Base-by-base conservation (phyloP, 208 protist species). In the Leishmania amazonensis region DNA sequence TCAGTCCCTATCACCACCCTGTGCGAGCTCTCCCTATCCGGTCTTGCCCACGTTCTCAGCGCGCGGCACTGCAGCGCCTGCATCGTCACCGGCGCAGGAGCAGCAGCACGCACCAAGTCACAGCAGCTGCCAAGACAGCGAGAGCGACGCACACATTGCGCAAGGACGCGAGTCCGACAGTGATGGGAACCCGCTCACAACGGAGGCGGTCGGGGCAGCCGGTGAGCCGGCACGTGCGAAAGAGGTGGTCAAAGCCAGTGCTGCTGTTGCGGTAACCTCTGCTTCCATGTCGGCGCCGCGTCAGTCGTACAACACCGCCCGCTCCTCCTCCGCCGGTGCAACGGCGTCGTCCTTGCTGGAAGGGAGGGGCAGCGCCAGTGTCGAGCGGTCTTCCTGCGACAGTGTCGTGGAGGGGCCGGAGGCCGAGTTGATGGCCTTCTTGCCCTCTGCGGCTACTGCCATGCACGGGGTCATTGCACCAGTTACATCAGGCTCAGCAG, bases 41-140 rank as follows among this genome's bases (percentile, higher is more conserved):
- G 24, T 76, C 54, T 58, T 80, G 68, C 81, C 81, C 4, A 54
- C 81, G 17, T 60, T 80, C 21, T 65, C 81, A 7, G 75, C 81
- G 17, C 42, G 78, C 75, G 53, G 31, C 53, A 49, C 31, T n/a
- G 7, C 42, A 19, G 47, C 40, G 11, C 53, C 57, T 2, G 71
- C 49, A n/a, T 51, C 42, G 40, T 74, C 45, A 9, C n/a, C 45
- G 0, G 67, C 40, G 35, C 35, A 47, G 28, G 42, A 38, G 24
- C 70, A 74, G 70, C 42, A 38, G 8, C 24, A 54, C 21, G 15
- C 15, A 57, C 54, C 24, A 58, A 62, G 35, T 6, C 9, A 74
- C 40, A 74, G 24, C 45, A 54, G 45, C 70, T n/a, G 9, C 45
- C 24, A 74, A n/a, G 24, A 53, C 24, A 31, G 6, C 45, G 42